phyloP scores from a whole-genome alignment of 805 yeast genomes.

The Pichia paraexigua region DNA sequence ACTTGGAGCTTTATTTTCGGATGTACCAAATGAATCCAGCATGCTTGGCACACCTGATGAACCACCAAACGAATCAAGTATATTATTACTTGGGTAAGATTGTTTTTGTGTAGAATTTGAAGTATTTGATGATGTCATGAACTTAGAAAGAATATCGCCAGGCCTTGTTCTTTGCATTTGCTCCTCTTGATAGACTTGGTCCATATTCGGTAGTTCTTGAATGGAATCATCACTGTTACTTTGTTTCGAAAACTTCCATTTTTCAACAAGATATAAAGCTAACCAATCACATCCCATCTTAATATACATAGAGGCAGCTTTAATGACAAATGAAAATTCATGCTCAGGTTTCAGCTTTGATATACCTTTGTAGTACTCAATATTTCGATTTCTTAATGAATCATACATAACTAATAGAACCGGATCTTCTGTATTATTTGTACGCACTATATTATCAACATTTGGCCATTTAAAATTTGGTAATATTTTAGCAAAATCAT shows the following conservation, averaged over 20 bases:
- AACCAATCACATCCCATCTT: constrained; percentile 90
- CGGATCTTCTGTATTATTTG: constrained; percentile 57
- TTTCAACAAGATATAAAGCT: constrained; percentile 50
- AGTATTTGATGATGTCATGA: background rate
- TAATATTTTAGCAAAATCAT: constrained; percentile 21
- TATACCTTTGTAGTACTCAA: constrained; percentile 44
- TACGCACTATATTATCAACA: constrained; percentile 32
- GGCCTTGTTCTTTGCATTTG: constrained; percentile 6
- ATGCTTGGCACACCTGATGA: background rate
- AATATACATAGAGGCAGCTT: constrained; percentile 59
- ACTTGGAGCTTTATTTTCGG: background rate
- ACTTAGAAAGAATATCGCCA: constrained; percentile 13
- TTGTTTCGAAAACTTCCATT: constrained; percentile 53
- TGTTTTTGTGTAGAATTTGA: background rate
- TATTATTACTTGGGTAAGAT: background rate
- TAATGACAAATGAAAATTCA: constrained; percentile 57
- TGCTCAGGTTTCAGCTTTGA: constrained; percentile 32
- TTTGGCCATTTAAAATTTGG: constrained; percentile 27
- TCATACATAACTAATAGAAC: constrained; percentile 61
- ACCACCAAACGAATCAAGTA: constrained; percentile 3
- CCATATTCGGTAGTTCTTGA: background rate
- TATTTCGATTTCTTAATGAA: constrained; percentile 46
- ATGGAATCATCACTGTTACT: background rate
- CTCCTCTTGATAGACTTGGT: background rate
- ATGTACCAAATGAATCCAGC: background rate